Base-by-base conservation (phyloP, 805 yeast species). In the Myxozyma neglecta region DNA sequence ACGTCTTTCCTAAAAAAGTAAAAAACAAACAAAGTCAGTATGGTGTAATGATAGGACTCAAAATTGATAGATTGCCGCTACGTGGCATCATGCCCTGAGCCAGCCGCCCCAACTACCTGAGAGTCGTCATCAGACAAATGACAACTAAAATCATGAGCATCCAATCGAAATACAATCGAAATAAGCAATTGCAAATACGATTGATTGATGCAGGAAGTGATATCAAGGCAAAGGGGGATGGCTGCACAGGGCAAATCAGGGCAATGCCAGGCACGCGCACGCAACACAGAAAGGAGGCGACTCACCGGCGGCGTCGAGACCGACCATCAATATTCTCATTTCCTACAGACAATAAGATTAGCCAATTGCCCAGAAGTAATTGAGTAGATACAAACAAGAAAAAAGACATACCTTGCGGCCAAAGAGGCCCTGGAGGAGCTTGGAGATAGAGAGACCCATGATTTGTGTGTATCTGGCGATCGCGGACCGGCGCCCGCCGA, bases 371-470 rank as follows among this genome's bases (percentile, higher is more conserved):
- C 20, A 24, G 44, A 24, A n/a, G 14, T 7, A 29, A 43, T 10
- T 16, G 43, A 8, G 42, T 24, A 24, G 29, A 24, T 24, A 24
- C 4, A 24, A 24, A 24, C 29, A 35, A 20, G 39, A 43, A 24
- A 48, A 34, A 24, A 10, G 6, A 51, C 59, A n/a, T 42, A 64
- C 98, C 82, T 89, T 92, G 80, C 90, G 91, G 81, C 97, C 97
- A 75, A 93, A 89, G 72, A 92, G 94, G 85, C 92, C 93, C 79
- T 87, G 87, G 77, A 93, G 88, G 80, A 92, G 85, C 81, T 90
- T 92, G 69, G 97, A 93, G 79, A 92, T 85, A 72, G 91, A 89
- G 80, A 92, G 83, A 84, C 98, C 98, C 98, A 93, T 92, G 81
- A 79, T 56, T 59, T 48, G 36, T 51, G 49, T 56, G 37, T 7